Evolutionary conservation across 1,284 basidiomycete species (phyloP).

Genomic region (Ceraceosorus guamensis): DNA sequence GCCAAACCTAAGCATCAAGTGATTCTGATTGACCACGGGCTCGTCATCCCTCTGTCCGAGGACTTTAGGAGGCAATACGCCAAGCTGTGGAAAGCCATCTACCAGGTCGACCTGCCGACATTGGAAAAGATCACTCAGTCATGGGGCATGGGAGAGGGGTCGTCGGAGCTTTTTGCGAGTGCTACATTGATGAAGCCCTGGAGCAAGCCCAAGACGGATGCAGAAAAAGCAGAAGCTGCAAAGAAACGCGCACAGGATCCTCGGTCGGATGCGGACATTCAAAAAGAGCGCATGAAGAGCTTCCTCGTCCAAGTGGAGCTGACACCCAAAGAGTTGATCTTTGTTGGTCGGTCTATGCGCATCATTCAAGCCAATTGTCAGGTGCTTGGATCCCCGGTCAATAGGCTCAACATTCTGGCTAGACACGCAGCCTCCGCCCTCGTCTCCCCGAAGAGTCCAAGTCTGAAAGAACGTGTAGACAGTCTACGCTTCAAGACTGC

Average conservation of each 20-base stretch:
- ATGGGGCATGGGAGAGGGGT: conserved; percentile 38
- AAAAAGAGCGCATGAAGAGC: conserved; percentile 22
- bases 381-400: conserved; percentile 38
- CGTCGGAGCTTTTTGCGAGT: conserved; percentile 33
- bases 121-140: conserved; percentile 26
- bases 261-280: conserved; percentile 3
- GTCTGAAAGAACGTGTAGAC: conserved; percentile 23
- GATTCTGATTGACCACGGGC: conserved; percentile 39
- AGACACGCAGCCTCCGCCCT: conserved; percentile 34
- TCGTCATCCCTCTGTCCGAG: conserved; percentile 34
- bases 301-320: conserved; percentile 39
- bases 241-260: conserved; percentile 19
- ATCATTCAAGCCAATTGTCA: conserved; percentile 41
- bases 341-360: conserved; percentile 34
- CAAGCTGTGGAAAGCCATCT: conserved; percentile 39
- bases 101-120: conserved; percentile 27
- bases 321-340: conserved; percentile 39
- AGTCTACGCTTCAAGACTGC: conserved; percentile 32
- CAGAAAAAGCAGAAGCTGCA: conserved; percentile 18
- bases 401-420: conserved; percentile 43
- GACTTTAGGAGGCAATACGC: conserved; percentile 36
- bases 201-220: conserved; percentile 22
- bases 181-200: conserved; percentile 38
- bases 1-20: conserved; percentile 32
- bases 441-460: conserved; percentile 18